Percentiles rank a stretch among this genome's conserved stretches.
These are phyloP conservation scores for Cryptosporidium ubiquitum DNA, from an alignment of 169 alveolate genomes.

Conservation along the genomic window DNA sequence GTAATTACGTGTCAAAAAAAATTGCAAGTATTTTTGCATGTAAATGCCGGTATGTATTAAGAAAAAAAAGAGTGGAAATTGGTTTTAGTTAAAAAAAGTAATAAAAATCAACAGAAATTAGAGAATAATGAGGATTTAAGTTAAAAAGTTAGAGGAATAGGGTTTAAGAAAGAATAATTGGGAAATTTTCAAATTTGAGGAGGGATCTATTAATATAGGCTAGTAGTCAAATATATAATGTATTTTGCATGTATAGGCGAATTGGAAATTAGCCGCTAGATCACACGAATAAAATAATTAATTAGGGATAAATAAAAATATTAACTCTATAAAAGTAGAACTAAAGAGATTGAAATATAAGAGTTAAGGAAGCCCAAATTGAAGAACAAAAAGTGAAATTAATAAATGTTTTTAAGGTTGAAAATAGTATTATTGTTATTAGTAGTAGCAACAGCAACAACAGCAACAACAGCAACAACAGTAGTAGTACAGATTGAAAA, in stretches of 20 bases:
- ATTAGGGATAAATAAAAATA: not conserved
- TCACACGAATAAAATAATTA: constrained; percentile 9
- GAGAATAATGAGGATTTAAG: not conserved
- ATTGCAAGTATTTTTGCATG: not conserved
- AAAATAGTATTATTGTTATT: too few relatives aligned
- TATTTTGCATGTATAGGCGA: constrained; percentile 27
- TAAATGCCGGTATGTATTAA: not conserved
- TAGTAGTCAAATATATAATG: not conserved
- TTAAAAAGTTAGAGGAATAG: not conserved
- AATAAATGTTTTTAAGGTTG: not conserved
- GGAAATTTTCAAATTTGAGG: not conserved
- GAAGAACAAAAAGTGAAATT: not conserved
- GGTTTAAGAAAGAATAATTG: not conserved
- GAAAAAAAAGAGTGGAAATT: not conserved
- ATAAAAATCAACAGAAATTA: not conserved
- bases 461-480: not conserved
- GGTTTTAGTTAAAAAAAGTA: not conserved
- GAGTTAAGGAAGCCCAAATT: too few relatives aligned
- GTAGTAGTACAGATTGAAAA: not conserved
- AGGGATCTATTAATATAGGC: constrained; percentile 12
- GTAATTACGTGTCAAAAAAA: not conserved
- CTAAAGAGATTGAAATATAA: not conserved
- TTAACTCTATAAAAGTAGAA: too few relatives aligned
- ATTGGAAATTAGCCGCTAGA: constrained; percentile 24
- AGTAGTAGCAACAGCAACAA: not conserved